Conservation (phyloP, 805 yeast genomes). For the Brettanomyces nanus region DNA sequence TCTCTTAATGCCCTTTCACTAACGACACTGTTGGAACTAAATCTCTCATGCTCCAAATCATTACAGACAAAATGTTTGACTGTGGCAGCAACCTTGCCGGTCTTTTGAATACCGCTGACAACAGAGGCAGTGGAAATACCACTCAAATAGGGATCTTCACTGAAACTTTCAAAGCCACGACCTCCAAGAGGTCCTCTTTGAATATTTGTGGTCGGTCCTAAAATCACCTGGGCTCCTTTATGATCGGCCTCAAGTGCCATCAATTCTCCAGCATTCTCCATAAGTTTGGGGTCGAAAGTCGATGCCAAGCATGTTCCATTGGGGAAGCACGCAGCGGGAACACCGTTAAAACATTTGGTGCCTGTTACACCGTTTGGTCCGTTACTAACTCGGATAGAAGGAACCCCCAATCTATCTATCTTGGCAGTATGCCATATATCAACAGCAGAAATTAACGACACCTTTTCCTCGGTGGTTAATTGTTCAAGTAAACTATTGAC, state of each 20-base stretch:
- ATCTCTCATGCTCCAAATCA: slow-evolving; percentile 55
- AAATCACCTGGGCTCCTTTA: no score
- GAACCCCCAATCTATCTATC: slow-evolving; percentile 28
- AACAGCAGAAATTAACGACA: slow-evolving; percentile 19
- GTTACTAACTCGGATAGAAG: no score
- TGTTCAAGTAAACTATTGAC: slow-evolving; percentile 15
- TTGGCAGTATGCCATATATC: slow-evolving; percentile 35
- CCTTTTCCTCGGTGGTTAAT: no score
- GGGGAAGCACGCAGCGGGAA: slow-evolving; percentile 37
- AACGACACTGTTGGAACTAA: no score
- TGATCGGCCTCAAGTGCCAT: no score
- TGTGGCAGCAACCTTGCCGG: slow-evolving; percentile 40
- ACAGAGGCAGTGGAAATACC: no score
- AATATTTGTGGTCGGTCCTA: slow-evolving; percentile 32
- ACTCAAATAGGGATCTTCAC: no score
- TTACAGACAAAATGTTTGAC: slow-evolving; percentile 58
- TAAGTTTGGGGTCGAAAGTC: slow-evolving; percentile 33
- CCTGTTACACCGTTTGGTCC: slow-evolving; percentile 45
- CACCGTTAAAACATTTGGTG: slow-evolving; percentile 31
- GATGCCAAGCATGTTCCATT: slow-evolving; percentile 40
- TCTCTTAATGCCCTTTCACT: slow-evolving; percentile 59
- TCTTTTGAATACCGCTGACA: slow-evolving; percentile 46
- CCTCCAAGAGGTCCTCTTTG: slow-evolving; percentile 40
- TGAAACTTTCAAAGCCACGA: no score
- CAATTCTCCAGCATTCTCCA: slow-evolving; percentile 27